Percentiles rank a stretch among this genome's conserved stretches.
phyloP scores from a whole-genome alignment of 1,284 basidiomycete genomes.

The Microbotryum intermedium region DNA sequence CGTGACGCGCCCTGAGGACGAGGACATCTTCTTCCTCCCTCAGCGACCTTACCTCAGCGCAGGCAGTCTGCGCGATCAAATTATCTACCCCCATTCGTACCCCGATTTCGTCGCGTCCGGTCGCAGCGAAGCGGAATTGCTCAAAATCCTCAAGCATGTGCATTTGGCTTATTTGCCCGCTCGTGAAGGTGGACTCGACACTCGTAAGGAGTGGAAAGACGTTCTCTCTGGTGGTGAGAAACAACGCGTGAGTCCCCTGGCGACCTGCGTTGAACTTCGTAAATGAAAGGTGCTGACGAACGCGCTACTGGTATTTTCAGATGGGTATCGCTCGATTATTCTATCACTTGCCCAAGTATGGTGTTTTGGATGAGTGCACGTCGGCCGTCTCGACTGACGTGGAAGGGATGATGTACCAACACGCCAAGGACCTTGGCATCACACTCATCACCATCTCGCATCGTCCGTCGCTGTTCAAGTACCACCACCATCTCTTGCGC shows the following conservation, averaged over 20 bases:
- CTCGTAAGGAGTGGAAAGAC: constrained; percentile 92
- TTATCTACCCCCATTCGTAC: constrained; percentile 77
- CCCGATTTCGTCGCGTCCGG: constrained; percentile 60
- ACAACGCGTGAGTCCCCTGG: constrained; percentile 56
- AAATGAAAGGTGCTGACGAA: not conserved
- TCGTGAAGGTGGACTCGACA: constrained; percentile 80
- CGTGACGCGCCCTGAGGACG: constrained; percentile 42
- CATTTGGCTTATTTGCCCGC: constrained; percentile 78
- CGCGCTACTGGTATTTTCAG: constrained; percentile 39
- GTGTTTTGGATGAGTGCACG: constrained; percentile 67
- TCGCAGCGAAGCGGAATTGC: constrained; percentile 58
- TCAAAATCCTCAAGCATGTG: constrained; percentile 65
- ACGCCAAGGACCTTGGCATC: constrained; percentile 82
- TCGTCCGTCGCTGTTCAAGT: constrained; percentile 68
- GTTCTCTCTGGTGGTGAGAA: constrained; percentile 88
- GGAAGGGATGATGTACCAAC: constrained; percentile 91
- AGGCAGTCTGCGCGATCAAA: constrained; percentile 79
- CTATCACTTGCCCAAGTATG: constrained; percentile 63
- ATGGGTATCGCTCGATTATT: constrained; percentile 79
- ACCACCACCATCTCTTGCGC: constrained; percentile 71
- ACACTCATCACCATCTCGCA: constrained; percentile 87
- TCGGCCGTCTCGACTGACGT: constrained; percentile 94
- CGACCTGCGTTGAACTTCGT: too few species aligned
- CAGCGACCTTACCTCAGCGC: constrained; percentile 85
- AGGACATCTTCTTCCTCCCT: constrained; percentile 75